phyloP scores from a whole-genome alignment of 2,329 filamentous ascomycete genomes.

The Penicillium frequentans region DNA sequence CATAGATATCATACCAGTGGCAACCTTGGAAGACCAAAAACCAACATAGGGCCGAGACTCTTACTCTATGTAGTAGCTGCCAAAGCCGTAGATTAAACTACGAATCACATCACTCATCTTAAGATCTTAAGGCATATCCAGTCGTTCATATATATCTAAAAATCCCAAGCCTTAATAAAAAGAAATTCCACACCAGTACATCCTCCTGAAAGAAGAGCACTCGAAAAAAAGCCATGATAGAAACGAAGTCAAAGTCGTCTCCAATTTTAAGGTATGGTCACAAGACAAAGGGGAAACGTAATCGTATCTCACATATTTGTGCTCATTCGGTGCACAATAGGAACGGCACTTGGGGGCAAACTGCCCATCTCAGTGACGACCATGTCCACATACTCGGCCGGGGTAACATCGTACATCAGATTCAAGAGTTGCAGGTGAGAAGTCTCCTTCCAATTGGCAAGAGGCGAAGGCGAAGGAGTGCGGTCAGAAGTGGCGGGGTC shows the following conservation, averaged over 20 bases:
- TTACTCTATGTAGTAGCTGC: too few species aligned
- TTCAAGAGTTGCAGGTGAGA: slow-evolving; percentile 64
- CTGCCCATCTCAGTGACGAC: slow-evolving; percentile 90
- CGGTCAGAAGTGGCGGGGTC: slow-evolving; percentile 25
- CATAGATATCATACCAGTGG: too few species aligned
- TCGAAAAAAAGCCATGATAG: slow-evolving; percentile 3
- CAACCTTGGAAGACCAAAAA: too few species aligned
- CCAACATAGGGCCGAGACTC: too few species aligned
- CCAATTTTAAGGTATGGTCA: slow-evolving; percentile 8
- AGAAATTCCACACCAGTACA: background rate
- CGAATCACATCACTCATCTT: background rate
- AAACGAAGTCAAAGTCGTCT: slow-evolving; percentile 4
- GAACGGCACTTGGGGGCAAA: slow-evolving; percentile 81
- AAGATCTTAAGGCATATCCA: background rate
- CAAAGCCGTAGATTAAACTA: too few species aligned
- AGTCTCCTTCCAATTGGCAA: slow-evolving; percentile 59
- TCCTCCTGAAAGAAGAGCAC: background rate
- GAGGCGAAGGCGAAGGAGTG: slow-evolving; percentile 30
- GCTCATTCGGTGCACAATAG: slow-evolving; percentile 66
- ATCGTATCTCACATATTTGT: slow-evolving; percentile 35
- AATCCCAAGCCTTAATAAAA: background rate
- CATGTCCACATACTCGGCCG: slow-evolving; percentile 79
- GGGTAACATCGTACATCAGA: slow-evolving; percentile 90
- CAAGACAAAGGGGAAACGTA: background rate
- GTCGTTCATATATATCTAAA: background rate